phyloP scores from a whole-genome alignment of 164 flowering plant species.

The Magnolia officinalis region DNA sequence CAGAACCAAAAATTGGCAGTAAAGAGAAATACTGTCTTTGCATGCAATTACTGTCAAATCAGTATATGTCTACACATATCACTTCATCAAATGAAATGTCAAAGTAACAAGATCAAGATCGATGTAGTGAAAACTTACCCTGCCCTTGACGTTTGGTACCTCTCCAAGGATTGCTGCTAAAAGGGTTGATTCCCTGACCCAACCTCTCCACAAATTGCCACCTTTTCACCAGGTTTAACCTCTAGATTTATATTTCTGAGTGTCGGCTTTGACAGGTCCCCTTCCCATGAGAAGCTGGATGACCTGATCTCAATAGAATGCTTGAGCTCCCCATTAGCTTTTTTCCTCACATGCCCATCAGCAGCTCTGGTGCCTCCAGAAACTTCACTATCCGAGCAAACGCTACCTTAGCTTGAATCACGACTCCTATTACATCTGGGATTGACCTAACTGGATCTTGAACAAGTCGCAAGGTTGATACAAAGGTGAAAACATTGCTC shows the following conservation, averaged over 20 bases:
- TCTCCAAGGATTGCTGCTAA: conserved; percentile 65
- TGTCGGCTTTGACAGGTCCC: conserved; percentile 27
- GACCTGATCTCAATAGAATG: conserved; percentile 31
- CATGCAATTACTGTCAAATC: not conserved
- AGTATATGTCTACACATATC: not conserved
- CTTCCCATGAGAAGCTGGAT: conserved; percentile 51
- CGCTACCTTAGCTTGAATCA: conserved; percentile 62
- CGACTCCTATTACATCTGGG: conserved; percentile 50
- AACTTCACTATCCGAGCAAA: conserved; percentile 43
- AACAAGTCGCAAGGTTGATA: conserved; percentile 66
- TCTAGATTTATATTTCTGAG: conserved; percentile 43
- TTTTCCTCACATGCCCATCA: conserved; percentile 20
- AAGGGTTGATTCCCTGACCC: conserved; percentile 74
- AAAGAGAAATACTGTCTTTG: not conserved
- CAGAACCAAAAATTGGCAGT: not conserved
- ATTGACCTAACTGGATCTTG: conserved; percentile 60
- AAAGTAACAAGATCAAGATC: not conserved
- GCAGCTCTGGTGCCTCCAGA: conserved; percentile 62
- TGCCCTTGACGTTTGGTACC: conserved; percentile 43
- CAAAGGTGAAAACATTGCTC: conserved; percentile 73
- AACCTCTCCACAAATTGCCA: conserved; percentile 69
- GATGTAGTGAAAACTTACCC: conserved; percentile 31
- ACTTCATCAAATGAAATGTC: not conserved
- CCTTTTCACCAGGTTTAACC: conserved; percentile 42
- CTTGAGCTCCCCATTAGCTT: conserved; percentile 7